Evolutionary conservation across 208 protist species (phyloP).

Genomic region (Leishmania martiniquensis): DNA sequence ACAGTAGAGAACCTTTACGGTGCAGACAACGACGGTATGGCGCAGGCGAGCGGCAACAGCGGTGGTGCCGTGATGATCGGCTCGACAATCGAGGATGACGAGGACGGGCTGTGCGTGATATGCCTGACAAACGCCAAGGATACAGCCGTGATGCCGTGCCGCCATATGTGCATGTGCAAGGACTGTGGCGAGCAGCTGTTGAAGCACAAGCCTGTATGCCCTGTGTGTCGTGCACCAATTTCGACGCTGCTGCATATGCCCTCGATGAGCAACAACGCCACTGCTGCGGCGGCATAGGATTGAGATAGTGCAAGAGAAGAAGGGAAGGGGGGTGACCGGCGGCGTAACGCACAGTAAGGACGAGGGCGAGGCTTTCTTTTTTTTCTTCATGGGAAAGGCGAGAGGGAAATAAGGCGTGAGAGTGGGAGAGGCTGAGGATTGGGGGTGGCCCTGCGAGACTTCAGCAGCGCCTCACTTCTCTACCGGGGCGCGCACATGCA

Average conservation of each 20-base stretch:
- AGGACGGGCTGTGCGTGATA: constrained; percentile 93
- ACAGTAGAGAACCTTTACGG: constrained; percentile 90
- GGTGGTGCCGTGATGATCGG: constrained; percentile 74
- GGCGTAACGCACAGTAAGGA: neutral
- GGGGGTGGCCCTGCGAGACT: neutral
- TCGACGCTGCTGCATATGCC: constrained; percentile 91
- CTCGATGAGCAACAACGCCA: constrained; percentile 36
- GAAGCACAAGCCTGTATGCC: constrained; percentile 93
- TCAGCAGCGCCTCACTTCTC: neutral
- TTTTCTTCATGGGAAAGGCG: neutral
- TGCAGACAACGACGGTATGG: constrained; percentile 60
- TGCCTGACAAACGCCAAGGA: constrained; percentile 93
- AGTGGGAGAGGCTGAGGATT: neutral
- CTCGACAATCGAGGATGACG: constrained; percentile 78
- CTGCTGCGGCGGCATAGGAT: neutral
- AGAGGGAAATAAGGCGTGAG: neutral
- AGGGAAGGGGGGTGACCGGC: too few species aligned
- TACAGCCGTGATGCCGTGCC: constrained; percentile 94
- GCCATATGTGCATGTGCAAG: constrained; percentile 96
- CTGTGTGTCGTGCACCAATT: constrained; percentile 91
- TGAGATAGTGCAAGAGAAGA: neutral
- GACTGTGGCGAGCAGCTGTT: constrained; percentile 93
- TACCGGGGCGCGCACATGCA: too few species aligned
- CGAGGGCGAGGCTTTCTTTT: neutral
- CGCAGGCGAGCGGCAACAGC: constrained; percentile 37